A percentile compares a stretch with the other conserved stretches of the same genome.
Evolutionary conservation across 164 flowering plant species (phyloP).

Genomic region (Protea cynaroides): DNA sequence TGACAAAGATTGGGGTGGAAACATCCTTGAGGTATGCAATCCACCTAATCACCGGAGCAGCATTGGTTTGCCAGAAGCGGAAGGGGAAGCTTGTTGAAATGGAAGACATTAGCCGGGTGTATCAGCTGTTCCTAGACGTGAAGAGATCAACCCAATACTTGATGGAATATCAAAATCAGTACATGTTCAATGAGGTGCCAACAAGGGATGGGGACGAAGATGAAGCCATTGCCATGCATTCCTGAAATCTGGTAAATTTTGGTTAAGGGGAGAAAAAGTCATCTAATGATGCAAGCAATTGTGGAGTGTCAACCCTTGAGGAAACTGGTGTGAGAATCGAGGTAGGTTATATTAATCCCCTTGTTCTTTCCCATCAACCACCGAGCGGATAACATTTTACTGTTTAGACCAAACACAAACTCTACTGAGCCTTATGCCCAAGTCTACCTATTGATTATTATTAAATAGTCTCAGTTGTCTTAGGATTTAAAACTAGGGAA

Average conservation of each 20-base stretch:
- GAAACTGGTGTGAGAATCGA: too few relatives aligned
- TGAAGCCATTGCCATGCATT: slow-evolving; percentile 41
- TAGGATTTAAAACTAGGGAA: too few relatives aligned
- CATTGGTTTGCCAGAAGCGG: slow-evolving; percentile 83
- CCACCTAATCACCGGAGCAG: slow-evolving; percentile 73
- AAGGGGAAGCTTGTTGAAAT: slow-evolving; percentile 80
- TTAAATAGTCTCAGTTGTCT: too few relatives aligned
- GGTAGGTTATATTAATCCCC: too few relatives aligned
- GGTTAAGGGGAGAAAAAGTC: neutral
- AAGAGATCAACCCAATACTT: slow-evolving; percentile 86
- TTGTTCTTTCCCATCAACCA: too few relatives aligned
- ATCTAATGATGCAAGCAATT: neutral
- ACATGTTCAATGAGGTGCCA: slow-evolving; percentile 70
- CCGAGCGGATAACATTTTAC: too few relatives aligned
- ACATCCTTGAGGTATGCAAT: slow-evolving; percentile 69
- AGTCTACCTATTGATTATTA: too few relatives aligned
- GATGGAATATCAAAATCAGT: slow-evolving; percentile 84
- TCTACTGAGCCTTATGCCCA: too few relatives aligned
- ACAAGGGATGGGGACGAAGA: slow-evolving; percentile 44
- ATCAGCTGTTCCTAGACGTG: slow-evolving; percentile 72
- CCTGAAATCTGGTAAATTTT: slow-evolving; percentile 9
- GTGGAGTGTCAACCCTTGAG: neutral
- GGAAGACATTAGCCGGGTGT: slow-evolving; percentile 76
- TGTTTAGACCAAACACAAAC: too few relatives aligned
- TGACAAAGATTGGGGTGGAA: slow-evolving; percentile 42